Evolutionary conservation across 768 basidiomycete species (phyloP).

Genomic region (Pleurotus djamor): DNA sequence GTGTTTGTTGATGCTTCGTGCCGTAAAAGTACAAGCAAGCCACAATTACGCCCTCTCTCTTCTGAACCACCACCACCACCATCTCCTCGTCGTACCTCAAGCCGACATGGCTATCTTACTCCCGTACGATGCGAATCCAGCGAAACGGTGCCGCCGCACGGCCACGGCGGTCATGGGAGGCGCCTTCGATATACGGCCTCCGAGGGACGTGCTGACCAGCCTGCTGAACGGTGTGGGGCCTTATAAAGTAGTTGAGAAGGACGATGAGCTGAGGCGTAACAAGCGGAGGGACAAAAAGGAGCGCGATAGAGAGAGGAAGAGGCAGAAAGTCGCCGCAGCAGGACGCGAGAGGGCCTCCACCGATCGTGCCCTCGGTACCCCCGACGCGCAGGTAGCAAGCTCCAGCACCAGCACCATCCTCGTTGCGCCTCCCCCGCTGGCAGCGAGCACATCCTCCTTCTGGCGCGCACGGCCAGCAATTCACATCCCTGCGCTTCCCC

Average conservation of each 20-base stretch:
- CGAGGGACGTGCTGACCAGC: conserved; percentile 78
- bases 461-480: conserved; percentile 75
- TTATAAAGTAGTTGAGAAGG: conserved; percentile 61
- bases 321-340: conserved; percentile 22
- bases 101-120: conserved; percentile 28
- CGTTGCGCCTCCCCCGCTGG: conserved; percentile 19
- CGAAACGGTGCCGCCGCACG: conserved; percentile 51
- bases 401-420: conserved; percentile 19
- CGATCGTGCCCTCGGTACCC: conserved; percentile 10
- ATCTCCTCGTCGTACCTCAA: conserved; percentile 8
- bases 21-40: conserved; percentile 46
- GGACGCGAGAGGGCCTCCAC: conserved; percentile 28
- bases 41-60: conserved; percentile 30
- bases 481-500: conserved; percentile 66
- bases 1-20: conserved; percentile 53
- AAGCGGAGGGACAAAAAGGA: conserved; percentile 56
- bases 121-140: conserved; percentile 22
- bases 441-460: conserved; percentile 44
- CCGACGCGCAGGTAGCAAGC: background rate
- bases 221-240: conserved; percentile 73
- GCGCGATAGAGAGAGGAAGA: conserved; percentile 49
- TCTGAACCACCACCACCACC: conserved; percentile 52
- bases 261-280: conserved; percentile 53
- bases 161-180: conserved; percentile 79
- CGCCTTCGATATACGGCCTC: conserved; percentile 62